These are phyloP conservation scores for Oxytropis ochrocephala DNA, from an alignment of 306 rosid genomes.

Conservation along the genomic window DNA sequence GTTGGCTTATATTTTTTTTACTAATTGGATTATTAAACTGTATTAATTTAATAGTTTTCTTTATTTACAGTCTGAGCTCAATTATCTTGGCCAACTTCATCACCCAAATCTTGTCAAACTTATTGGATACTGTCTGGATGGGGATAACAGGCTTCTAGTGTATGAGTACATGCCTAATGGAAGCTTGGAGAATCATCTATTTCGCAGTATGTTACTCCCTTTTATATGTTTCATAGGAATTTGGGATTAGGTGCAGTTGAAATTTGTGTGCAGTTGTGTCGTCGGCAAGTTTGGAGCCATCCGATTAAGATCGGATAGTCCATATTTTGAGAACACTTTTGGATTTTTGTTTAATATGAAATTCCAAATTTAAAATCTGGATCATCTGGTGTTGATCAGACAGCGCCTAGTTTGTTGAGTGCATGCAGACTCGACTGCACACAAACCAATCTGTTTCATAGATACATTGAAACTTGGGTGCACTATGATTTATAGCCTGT, in stretches of 20 bases:
- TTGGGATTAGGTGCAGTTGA: no score
- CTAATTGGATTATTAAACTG: neutral
- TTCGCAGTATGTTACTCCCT: conserved; percentile 52
- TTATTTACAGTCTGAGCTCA: conserved; percentile 68
- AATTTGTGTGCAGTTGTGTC: no score
- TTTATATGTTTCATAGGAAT: neutral
- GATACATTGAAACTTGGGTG: neutral
- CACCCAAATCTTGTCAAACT: conserved; percentile 91
- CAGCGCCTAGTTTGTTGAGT: no score
- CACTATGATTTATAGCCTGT: no score
- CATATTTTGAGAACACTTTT: no score
- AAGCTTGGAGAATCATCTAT: conserved; percentile 86
- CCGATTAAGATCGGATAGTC: no score
- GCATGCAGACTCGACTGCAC: no score
- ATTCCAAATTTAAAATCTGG: no score
- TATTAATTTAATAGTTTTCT: conserved; percentile 17
- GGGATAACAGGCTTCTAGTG: conserved; percentile 79
- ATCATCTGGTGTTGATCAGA: no score
- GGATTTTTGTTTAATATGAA: no score
- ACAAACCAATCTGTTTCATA: neutral
- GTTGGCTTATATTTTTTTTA: neutral
- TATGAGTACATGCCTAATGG: conserved; percentile 85
- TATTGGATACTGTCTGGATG: conserved; percentile 79
- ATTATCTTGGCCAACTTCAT: conserved; percentile 79
- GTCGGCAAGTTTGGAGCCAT: no score